Evolutionary conservation across 768 basidiomycete species (phyloP).

Genomic region (Pholiota conissans): DNA sequence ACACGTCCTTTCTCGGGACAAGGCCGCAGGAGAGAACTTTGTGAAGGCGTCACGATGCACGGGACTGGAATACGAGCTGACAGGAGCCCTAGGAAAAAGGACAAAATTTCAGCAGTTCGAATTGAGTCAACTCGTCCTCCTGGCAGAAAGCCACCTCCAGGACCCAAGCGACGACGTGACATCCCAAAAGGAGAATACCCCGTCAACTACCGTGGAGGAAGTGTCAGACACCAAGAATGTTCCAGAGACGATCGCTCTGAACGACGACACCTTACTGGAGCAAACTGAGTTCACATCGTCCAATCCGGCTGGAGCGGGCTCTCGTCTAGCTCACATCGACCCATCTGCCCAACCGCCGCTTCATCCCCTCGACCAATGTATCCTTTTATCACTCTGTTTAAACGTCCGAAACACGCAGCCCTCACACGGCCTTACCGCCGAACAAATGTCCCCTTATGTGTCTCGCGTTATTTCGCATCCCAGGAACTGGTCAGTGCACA

Average conservation of each 20-base stretch:
- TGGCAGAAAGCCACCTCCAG: slow-evolving; percentile 79
- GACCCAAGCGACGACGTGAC: slow-evolving; percentile 17
- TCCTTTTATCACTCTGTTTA: slow-evolving; percentile 88
- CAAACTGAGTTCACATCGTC: slow-evolving; percentile 90
- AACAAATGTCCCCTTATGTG: slow-evolving; percentile 93
- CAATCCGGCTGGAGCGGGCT: slow-evolving; percentile 42
- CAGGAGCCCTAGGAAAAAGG: slow-evolving; percentile 88
- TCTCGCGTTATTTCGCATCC: slow-evolving; percentile 87
- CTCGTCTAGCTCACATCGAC: slow-evolving; percentile 68
- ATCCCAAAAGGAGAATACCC: slow-evolving; percentile 9
- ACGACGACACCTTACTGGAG: slow-evolving; percentile 96
- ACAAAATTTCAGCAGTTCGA: slow-evolving; percentile 92
- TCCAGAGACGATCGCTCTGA: slow-evolving; percentile 82
- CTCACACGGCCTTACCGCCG: slow-evolving; percentile 83
- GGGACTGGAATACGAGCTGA: slow-evolving; percentile 85
- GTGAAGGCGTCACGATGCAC: slow-evolving; percentile 74
- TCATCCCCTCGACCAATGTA: slow-evolving; percentile 91
- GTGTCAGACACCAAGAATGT: slow-evolving; percentile 29
- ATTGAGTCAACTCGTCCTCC: slow-evolving; percentile 85
- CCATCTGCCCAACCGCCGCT: slow-evolving; percentile 83
- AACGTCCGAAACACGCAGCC: slow-evolving; percentile 90
- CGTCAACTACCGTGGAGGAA: slow-evolving; percentile 6
- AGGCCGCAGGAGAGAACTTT: slow-evolving; percentile 74
- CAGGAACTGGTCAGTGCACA: slow-evolving; percentile 94
- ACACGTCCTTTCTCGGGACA: slow-evolving; percentile 76